These are phyloP conservation scores for Chlorophyllum brunneum DNA, from an alignment of 768 basidiomycete species.

Conservation along the genomic window DNA sequence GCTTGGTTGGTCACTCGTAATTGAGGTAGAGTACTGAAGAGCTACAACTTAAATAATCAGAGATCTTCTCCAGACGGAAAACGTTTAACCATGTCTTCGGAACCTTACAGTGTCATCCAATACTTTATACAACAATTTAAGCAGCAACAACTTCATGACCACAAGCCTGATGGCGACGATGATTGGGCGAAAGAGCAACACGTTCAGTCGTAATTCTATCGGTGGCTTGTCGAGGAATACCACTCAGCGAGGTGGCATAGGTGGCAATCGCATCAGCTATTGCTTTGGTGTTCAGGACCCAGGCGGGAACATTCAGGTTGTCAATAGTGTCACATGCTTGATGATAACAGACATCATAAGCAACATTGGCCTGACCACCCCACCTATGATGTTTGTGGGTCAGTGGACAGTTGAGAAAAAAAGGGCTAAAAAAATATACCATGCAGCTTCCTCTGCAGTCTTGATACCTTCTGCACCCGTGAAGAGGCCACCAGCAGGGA, in stretches of 20 bases:
- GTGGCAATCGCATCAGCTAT: slow-evolving; percentile 24
- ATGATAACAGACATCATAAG: slow-evolving; percentile 29
- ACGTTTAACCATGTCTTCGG: too few species aligned
- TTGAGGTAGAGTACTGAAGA: too few species aligned
- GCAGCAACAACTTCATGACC: too few species aligned
- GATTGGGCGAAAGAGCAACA: too few species aligned
- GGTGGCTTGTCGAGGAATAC: slow-evolving; percentile 16
- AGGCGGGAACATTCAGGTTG: slow-evolving; percentile 22
- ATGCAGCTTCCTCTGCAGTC: slow-evolving; percentile 22
- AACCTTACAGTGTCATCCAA: too few species aligned
- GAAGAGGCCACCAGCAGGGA: slow-evolving; percentile 27
- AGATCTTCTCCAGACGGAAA: too few species aligned
- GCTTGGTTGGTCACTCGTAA: too few species aligned
- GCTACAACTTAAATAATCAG: too few species aligned
- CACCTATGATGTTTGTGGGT: slow-evolving; percentile 23
- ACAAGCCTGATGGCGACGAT: too few species aligned
- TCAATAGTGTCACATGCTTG: slow-evolving; percentile 24
- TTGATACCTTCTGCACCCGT: slow-evolving; percentile 28
- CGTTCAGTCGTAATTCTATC: not conserved
- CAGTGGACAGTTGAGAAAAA: too few species aligned
- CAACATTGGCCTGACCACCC: slow-evolving; percentile 25
- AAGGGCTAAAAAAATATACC: slow-evolving; percentile 12
- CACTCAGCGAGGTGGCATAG: slow-evolving; percentile 22
- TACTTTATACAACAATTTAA: too few species aligned
- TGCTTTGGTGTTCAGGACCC: slow-evolving; percentile 22